Evolutionary conservation across 1,284 basidiomycete genomes (phyloP).

Genomic region (Naganishia cerealis): DNA sequence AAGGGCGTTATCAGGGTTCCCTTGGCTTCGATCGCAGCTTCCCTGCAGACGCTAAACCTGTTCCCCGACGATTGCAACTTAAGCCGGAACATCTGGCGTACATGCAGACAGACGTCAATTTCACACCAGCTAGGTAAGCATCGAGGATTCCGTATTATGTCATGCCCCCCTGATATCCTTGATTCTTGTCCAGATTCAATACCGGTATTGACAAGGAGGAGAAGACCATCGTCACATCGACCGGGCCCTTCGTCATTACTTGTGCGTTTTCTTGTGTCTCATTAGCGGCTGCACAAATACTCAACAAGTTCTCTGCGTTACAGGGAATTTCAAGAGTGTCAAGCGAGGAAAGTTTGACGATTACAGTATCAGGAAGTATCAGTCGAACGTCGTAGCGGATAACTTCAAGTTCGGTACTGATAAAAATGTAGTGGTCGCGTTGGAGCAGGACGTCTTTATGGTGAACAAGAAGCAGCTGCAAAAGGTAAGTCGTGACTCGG

Average conservation of each 20-base stretch:
- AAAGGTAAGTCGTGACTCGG: conserved; percentile 54
- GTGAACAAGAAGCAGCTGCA: conserved; percentile 89
- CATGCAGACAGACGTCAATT: conserved; percentile 84
- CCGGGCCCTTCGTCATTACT: conserved; percentile 88
- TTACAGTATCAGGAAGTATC: conserved; percentile 93
- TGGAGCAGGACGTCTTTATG: conserved; percentile 89
- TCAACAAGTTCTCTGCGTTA: neutral
- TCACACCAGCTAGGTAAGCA: conserved; percentile 78
- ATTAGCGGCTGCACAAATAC: neutral
- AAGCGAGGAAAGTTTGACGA: conserved; percentile 86
- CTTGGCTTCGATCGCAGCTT: conserved; percentile 93
- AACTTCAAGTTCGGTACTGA: conserved; percentile 95
- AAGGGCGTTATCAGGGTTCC: conserved; percentile 80
- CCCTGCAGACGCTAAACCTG: conserved; percentile 89
- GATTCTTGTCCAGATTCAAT: conserved; percentile 71
- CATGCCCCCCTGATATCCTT: neutral
- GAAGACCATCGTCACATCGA: conserved; percentile 94
- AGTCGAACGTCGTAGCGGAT: conserved; percentile 91
- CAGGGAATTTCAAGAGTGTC: conserved; percentile 85
- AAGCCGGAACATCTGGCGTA: conserved; percentile 90
- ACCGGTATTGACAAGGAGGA: conserved; percentile 80
- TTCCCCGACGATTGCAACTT: conserved; percentile 83
- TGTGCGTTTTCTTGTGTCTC: conserved; percentile 55
- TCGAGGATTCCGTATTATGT: conserved; percentile 47
- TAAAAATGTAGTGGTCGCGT: conserved; percentile 91